Conservation (phyloP, 305 asterid species). For the Rubia tinctorum region DNA sequence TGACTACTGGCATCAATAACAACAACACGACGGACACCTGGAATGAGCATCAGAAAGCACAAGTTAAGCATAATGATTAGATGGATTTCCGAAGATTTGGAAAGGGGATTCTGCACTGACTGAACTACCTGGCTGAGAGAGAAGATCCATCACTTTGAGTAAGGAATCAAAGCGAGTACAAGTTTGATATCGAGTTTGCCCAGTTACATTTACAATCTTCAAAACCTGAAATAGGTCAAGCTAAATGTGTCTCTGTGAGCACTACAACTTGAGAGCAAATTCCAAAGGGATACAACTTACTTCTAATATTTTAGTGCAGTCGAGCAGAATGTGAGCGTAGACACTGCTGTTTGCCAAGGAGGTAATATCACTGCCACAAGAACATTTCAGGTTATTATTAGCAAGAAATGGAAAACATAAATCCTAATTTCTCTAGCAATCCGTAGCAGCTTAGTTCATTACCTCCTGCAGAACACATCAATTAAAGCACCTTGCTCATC, state of each 20-base stretch:
- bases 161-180: conserved; percentile 64
- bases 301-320: conserved; percentile 51
- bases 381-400: conserved; percentile 9
- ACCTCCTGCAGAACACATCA: conserved; percentile 63
- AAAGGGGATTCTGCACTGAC: not conserved
- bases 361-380: conserved; percentile 53
- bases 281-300: conserved; percentile 29
- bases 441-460: conserved; percentile 13
- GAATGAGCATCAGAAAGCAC: conserved; percentile 5
- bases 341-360: conserved; percentile 51
- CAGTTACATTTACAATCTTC: conserved; percentile 33
- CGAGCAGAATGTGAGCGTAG: conserved; percentile 50
- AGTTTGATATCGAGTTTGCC: conserved; percentile 37
- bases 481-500: conserved; percentile 45
- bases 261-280: not conserved
- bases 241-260: not conserved
- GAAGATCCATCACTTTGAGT: conserved; percentile 59
- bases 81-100: not conserved
- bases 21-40: conserved; percentile 54
- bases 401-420: not conserved
- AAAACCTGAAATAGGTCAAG: conserved; percentile 38
- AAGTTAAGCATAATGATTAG: not conserved
- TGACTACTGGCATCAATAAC: conserved; percentile 44
- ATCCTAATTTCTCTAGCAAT: conserved; percentile 1
- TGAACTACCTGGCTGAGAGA: conserved; percentile 56